Evolutionary conservation across 2,329 filamentous ascomycete species (phyloP).

Genomic region (Pseudocercospora cruenta): DNA sequence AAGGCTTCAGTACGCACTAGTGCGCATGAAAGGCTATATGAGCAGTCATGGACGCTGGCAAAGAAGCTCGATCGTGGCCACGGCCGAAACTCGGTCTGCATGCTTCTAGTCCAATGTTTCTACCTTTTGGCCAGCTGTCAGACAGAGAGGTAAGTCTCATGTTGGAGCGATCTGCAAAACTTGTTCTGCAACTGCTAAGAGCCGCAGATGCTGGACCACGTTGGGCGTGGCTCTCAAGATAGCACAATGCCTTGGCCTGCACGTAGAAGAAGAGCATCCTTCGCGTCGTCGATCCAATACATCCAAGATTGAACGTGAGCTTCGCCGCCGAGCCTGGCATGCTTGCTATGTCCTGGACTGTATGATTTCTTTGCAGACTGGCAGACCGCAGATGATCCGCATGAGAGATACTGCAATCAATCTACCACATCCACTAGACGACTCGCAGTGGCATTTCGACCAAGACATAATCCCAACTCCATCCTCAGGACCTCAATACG

Average conservation of each 20-base stretch:
- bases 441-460: constrained; percentile 14
- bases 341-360: constrained; percentile 12
- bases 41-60: constrained; percentile 6
- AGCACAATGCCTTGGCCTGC: constrained; percentile 12
- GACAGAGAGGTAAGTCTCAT: constrained; percentile 15
- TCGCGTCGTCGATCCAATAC: neutral
- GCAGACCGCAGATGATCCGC: constrained; percentile 8
- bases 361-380: constrained; percentile 10
- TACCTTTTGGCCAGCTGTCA: constrained; percentile 16
- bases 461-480: constrained; percentile 12
- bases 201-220: constrained; percentile 10
- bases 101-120: constrained; percentile 14
- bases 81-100: neutral
- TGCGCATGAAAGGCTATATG: constrained; percentile 12
- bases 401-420: constrained; percentile 8
- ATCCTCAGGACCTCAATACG: neutral
- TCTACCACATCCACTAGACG: constrained; percentile 10
- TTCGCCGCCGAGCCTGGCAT: constrained; percentile 12
- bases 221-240: constrained; percentile 12
- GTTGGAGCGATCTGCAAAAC: neutral
- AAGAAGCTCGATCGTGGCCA: constrained; percentile 12
- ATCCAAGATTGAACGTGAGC: constrained; percentile 12
- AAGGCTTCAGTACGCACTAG: neutral
- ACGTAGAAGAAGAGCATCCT: constrained; percentile 6
- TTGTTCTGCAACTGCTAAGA: neutral